Conservation (phyloP, 805 yeast species). For the Kazachstania martiniae region DNA sequence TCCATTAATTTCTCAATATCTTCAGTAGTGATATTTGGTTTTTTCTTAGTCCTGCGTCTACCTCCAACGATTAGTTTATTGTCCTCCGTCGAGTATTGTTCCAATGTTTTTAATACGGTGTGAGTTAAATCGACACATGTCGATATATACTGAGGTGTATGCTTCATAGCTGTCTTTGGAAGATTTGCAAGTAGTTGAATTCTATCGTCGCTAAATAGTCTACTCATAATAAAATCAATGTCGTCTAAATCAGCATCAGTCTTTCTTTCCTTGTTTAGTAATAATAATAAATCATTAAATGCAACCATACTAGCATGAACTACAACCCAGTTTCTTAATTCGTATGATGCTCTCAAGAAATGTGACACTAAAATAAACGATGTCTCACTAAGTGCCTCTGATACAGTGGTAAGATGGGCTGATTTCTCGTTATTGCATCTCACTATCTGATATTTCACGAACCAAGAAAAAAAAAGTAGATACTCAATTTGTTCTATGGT, state of each 20-base stretch:
- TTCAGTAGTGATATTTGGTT: slow-evolving; percentile 15
- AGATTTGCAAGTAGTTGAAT: slow-evolving; percentile 45
- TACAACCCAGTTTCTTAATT: slow-evolving; percentile 42
- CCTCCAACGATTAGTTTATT: slow-evolving; percentile 38
- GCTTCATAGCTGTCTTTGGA: slow-evolving; percentile 53
- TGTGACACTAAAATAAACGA: slow-evolving; percentile 42
- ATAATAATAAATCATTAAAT: slow-evolving; percentile 48
- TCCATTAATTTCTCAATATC: slow-evolving; percentile 31
- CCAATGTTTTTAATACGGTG: slow-evolving; percentile 55
- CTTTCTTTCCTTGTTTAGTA: slow-evolving; percentile 30
- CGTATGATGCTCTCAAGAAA: slow-evolving; percentile 31
- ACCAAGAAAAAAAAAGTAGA: slow-evolving; percentile 62
- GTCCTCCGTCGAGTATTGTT: slow-evolving; percentile 43
- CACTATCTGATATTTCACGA: slow-evolving; percentile 51
- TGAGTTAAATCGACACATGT: slow-evolving; percentile 57
- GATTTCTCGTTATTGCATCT: slow-evolving; percentile 18
- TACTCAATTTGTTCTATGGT: slow-evolving; percentile 34
- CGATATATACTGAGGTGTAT: slow-evolving; percentile 50
- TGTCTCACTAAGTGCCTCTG: slow-evolving; percentile 49
- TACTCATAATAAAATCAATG: slow-evolving; percentile 45
- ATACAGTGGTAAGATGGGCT: slow-evolving; percentile 33
- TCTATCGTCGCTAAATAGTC: slow-evolving; percentile 57
- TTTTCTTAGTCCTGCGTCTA: slow-evolving; percentile 29
- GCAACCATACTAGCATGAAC: slow-evolving; percentile 62
- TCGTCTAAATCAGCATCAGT: slow-evolving; percentile 31